These are phyloP conservation scores for Sporothrix variecibatus DNA, from an alignment of 2,329 filamentous ascomycete species.

Conservation along the genomic window DNA sequence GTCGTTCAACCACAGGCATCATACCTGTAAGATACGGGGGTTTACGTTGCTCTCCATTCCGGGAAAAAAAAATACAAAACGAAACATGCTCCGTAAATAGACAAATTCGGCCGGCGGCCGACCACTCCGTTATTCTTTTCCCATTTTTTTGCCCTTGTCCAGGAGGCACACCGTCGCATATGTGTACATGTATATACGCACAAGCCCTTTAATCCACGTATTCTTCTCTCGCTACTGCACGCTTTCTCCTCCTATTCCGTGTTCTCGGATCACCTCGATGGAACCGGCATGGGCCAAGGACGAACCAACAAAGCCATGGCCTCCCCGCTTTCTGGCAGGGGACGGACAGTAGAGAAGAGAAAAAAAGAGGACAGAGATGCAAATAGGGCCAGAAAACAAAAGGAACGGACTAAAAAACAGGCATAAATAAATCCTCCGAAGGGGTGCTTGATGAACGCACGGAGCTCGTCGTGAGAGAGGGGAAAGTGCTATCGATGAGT, in stretches of 20 bases:
- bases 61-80: not conserved
- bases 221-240: not conserved
- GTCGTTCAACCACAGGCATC: not conserved
- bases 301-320: not conserved
- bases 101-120: not conserved
- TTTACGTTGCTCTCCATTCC: not conserved
- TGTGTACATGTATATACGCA: not conserved
- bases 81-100: constrained; percentile 7
- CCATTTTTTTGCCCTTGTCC: not conserved
- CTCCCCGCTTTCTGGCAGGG: not conserved
- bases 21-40: not conserved
- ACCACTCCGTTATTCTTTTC: not conserved
- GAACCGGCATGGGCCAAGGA: not conserved
- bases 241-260: constrained; percentile 21
- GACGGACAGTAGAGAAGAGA: not conserved
- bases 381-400: not conserved
- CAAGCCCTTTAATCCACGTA: not conserved
- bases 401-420: not conserved
- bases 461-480: not conserved
- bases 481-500: not conserved
- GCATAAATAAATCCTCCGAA: constrained; percentile 14
- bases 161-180: not conserved
- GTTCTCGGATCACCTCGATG: constrained; percentile 22
- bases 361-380: not conserved
- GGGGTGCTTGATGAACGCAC: not conserved